Percentiles rank a stretch among this genome's conserved stretches.
Evolutionary conservation across 1,139 yeast genomes (phyloP).

Genomic region (Geotrichum citri-aurantii): DNA sequence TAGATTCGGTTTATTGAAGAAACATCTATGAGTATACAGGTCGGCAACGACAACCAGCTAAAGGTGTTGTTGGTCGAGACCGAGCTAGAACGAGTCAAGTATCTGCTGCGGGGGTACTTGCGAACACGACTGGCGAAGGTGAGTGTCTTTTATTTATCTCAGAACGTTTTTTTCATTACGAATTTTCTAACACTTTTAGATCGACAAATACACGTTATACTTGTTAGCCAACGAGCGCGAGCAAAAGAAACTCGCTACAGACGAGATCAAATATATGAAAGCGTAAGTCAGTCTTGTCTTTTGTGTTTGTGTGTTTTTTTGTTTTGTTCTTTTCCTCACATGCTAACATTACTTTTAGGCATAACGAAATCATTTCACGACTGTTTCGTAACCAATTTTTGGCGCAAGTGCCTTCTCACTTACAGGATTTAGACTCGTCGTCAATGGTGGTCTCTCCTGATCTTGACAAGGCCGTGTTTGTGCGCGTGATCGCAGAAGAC

Average conservation of each 20-base stretch:
- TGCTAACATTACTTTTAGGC: slow-evolving; percentile 36
- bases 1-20: slow-evolving; percentile 60
- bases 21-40: slow-evolving; percentile 48
- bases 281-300: slow-evolving; percentile 23
- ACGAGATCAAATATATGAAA: slow-evolving; percentile 60
- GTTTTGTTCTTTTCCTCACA: slow-evolving; percentile 5
- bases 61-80: slow-evolving; percentile 82
- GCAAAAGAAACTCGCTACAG: slow-evolving; percentile 43
- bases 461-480: slow-evolving; percentile 66
- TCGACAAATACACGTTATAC: slow-evolving; percentile 61
- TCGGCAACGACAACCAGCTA: slow-evolving; percentile 65
- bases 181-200: slow-evolving; percentile 26
- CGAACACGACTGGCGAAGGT: slow-evolving; percentile 55
- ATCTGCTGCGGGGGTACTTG: slow-evolving; percentile 69
- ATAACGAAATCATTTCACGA: slow-evolving; percentile 56
- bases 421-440: slow-evolving; percentile 72
- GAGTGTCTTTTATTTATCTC: neutral
- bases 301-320: too few relatives aligned
- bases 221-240: slow-evolving; percentile 39
- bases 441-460: slow-evolving; percentile 80
- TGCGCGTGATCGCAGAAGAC: slow-evolving; percentile 47
- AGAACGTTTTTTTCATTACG: neutral
- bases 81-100: slow-evolving; percentile 82
- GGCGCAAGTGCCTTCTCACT: slow-evolving; percentile 56
- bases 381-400: slow-evolving; percentile 67